These are phyloP conservation scores for Cicer bijugum DNA, from an alignment of 306 rosid species.

Conservation along the genomic window DNA sequence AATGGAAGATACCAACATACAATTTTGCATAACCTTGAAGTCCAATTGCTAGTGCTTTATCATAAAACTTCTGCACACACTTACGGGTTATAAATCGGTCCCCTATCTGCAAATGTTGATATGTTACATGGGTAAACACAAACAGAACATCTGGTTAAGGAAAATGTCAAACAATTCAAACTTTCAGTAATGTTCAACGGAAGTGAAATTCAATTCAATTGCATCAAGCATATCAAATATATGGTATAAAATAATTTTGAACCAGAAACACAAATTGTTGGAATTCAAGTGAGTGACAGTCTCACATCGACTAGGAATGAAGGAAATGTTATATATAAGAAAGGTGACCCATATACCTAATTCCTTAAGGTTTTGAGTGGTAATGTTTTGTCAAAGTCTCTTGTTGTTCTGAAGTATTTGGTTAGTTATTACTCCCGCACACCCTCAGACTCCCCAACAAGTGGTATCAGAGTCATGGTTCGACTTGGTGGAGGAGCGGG, in stretches of 20 bases:
- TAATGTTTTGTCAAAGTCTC: too few relatives aligned
- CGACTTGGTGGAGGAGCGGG: too few relatives aligned
- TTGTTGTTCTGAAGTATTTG: too few relatives aligned
- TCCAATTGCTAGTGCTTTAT: conserved; percentile 81
- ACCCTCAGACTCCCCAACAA: too few relatives aligned
- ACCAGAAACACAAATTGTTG: conserved; percentile 15
- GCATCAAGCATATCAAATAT: conserved; percentile 19
- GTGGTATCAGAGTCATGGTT: too few relatives aligned
- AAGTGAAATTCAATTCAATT: conserved; percentile 25
- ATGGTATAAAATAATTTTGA: conserved; percentile 27
- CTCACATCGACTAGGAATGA: too few relatives aligned
- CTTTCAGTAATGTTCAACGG: conserved; percentile 21
- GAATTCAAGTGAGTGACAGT: too few relatives aligned
- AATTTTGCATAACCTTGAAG: conserved; percentile 90
- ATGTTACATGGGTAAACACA: conserved; percentile 29
- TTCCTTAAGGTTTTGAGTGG: too few relatives aligned
- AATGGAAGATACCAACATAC: conserved; percentile 59
- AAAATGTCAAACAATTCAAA: conserved; percentile 30
- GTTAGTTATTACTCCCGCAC: too few relatives aligned
- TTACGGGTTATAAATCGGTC: conserved; percentile 88
- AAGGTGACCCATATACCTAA: too few relatives aligned
- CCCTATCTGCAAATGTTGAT: conserved; percentile 67
- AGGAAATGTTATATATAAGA: too few relatives aligned
- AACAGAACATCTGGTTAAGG: conserved; percentile 34
- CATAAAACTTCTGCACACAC: conserved; percentile 82